These are phyloP conservation scores for Cryphonectria carpinicola DNA, from an alignment of 2,329 filamentous ascomycete genomes.

Conservation along the genomic window DNA sequence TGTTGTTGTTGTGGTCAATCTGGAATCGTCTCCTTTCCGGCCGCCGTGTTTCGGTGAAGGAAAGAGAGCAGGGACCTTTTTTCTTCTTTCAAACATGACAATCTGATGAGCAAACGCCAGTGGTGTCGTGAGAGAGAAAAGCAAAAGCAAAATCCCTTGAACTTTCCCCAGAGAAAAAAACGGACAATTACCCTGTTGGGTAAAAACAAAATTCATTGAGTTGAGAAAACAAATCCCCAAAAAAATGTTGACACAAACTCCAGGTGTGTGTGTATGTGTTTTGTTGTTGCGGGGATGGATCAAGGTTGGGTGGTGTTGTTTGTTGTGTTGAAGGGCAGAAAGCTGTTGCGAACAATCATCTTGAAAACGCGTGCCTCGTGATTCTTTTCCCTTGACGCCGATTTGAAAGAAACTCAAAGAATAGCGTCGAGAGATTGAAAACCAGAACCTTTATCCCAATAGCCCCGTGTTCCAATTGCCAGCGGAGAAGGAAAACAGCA, in stretches of 20 bases:
- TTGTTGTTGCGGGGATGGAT: conserved; percentile 29
- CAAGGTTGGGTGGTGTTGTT: conserved; percentile 19
- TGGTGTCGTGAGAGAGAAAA: not conserved
- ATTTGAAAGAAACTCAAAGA: conserved; percentile 11
- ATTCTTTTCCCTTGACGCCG: conserved; percentile 18
- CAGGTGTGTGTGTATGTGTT: conserved; percentile 25
- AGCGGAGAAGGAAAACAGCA: conserved; percentile 17
- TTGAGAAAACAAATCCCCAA: conserved; percentile 26
- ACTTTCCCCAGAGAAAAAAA: conserved; percentile 12
- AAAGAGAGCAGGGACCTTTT: conserved; percentile 22
- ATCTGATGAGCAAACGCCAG: conserved; percentile 4
- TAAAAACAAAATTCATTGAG: conserved; percentile 32
- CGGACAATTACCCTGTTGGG: conserved; percentile 21
- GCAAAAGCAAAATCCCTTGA: conserved; percentile 18
- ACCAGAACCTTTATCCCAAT: conserved; percentile 16
- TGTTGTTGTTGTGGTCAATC: conserved; percentile 13
- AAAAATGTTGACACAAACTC: conserved; percentile 32
- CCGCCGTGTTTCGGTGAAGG: conserved; percentile 19
- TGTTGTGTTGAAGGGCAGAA: conserved; percentile 15
- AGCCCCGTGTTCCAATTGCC: conserved; percentile 18
- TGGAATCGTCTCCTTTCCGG: conserved; percentile 29
- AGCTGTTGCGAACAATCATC: conserved; percentile 21
- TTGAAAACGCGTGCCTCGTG: conserved; percentile 18
- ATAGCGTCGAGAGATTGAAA: conserved; percentile 18
- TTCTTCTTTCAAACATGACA: not conserved